Evolutionary conservation across 2,329 filamentous ascomycete species (phyloP).

Genomic region (Ophiostoma fasciatum): DNA sequence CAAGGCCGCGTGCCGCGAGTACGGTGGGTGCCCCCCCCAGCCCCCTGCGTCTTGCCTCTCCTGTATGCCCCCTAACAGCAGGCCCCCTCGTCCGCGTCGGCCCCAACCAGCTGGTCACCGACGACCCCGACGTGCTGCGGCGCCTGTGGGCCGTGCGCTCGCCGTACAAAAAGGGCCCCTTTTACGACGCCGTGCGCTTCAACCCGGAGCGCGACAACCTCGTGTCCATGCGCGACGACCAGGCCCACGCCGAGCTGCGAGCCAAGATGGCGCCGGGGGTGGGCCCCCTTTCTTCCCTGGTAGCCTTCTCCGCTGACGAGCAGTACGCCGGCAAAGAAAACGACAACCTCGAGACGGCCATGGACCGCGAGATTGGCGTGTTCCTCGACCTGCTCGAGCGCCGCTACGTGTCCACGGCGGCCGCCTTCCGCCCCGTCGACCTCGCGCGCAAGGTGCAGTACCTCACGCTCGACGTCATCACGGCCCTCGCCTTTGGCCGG

Average conservation of each 20-base stretch:
- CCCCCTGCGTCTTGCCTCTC: too few relatives aligned
- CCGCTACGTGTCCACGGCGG: constrained; percentile 22
- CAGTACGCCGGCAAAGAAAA: too few relatives aligned
- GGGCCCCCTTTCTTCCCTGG: constrained; percentile 12
- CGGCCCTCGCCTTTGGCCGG: constrained; percentile 32
- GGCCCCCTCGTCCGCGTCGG: constrained; percentile 27
- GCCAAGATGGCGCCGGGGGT: constrained; percentile 29
- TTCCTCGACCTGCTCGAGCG: constrained; percentile 18
- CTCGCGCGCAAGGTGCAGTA: constrained; percentile 34
- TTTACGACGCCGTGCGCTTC: constrained; percentile 23
- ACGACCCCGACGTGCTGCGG: constrained; percentile 20
- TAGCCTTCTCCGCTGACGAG: too few relatives aligned
- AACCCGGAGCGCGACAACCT: constrained; percentile 22
- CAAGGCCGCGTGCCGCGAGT: constrained; percentile 13
- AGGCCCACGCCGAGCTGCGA: constrained; percentile 23
- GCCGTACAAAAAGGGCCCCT: constrained; percentile 22
- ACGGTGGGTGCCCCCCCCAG: constrained; percentile 14
- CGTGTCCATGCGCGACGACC: constrained; percentile 21
- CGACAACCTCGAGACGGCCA: constrained; percentile 22
- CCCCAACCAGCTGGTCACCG: constrained; percentile 23
- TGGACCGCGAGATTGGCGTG: constrained; percentile 20
- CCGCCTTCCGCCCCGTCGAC: constrained; percentile 18
- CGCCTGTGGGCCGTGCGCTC: constrained; percentile 21
- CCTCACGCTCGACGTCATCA: constrained; percentile 41
- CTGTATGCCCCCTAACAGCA: too few relatives aligned